phyloP scores from a whole-genome alignment of 805 yeast species.

The Hanseniaspora thailandica region DNA sequence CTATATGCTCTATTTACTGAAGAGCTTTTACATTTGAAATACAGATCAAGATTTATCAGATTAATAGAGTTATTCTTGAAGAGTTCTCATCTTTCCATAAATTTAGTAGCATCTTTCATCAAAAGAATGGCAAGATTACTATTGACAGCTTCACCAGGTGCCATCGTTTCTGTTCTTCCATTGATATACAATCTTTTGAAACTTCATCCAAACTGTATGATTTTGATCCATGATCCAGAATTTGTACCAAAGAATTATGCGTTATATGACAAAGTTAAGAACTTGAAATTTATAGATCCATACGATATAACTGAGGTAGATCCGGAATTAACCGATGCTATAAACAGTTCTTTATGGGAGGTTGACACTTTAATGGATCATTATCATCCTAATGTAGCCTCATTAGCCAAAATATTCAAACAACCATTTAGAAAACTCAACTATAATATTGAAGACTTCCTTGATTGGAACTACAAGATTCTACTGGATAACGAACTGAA shows the following conservation, averaged over 20 bases:
- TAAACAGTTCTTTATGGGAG: slow-evolving; percentile 88
- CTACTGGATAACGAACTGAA: slow-evolving; percentile 50
- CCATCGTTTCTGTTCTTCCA: slow-evolving; percentile 79
- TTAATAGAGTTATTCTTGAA: slow-evolving; percentile 73
- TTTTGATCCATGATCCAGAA: slow-evolving; percentile 51
- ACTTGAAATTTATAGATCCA: slow-evolving; percentile 44
- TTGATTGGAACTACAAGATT: slow-evolving; percentile 76
- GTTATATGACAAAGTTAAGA: slow-evolving; percentile 22
- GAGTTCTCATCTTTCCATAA: slow-evolving; percentile 76
- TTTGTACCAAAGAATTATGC: slow-evolving; percentile 24
- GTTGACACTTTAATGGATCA: slow-evolving; percentile 65
- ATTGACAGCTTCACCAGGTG: slow-evolving; percentile 72
- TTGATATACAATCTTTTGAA: slow-evolving; percentile 79
- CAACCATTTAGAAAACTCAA: slow-evolving; percentile 83
- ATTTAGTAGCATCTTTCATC: slow-evolving; percentile 78
- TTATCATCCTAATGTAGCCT: slow-evolving; percentile 91
- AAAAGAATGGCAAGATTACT: slow-evolving; percentile 68
- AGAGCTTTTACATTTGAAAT: slow-evolving; percentile 59
- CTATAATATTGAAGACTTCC: slow-evolving; percentile 85
- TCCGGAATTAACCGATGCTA: slow-evolving; percentile 69
- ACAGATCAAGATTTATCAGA: slow-evolving; percentile 79
- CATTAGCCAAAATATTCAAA: slow-evolving; percentile 73
- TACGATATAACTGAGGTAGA: slow-evolving; percentile 52
- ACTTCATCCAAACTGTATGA: slow-evolving; percentile 90
- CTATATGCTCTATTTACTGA: slow-evolving; percentile 72